These are phyloP conservation scores for Plantago major DNA, from an alignment of 257 asterid genomes.

Conservation along the genomic window DNA sequence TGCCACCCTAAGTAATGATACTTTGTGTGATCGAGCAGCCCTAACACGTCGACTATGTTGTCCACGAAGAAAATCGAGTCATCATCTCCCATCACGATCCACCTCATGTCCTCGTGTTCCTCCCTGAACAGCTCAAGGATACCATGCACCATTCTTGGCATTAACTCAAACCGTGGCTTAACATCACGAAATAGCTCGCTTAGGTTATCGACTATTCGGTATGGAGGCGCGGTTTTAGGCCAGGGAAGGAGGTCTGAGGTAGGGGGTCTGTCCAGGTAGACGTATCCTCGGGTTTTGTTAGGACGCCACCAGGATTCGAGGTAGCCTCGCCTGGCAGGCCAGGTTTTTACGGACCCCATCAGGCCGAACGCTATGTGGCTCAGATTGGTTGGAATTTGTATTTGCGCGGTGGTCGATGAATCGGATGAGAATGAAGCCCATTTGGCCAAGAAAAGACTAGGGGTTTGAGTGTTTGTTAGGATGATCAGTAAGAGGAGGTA, in stretches of 20 bases:
- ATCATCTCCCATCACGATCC: slow-evolving; percentile 71
- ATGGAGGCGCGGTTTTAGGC: slow-evolving; percentile 53
- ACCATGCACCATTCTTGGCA: slow-evolving; percentile 57
- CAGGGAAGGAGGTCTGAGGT: slow-evolving; percentile 49
- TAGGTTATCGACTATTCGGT: slow-evolving; percentile 37
- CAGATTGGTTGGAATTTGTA: slow-evolving; percentile 30
- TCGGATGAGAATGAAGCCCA: slow-evolving; percentile 10
- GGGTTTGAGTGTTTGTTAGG: slow-evolving; percentile 19
- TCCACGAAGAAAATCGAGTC: slow-evolving; percentile 51
- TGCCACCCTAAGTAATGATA: slow-evolving; percentile 55
- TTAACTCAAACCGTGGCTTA: slow-evolving; percentile 33
- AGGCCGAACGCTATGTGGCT: slow-evolving; percentile 58
- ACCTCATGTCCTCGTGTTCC: slow-evolving; percentile 35
- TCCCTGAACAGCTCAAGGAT: slow-evolving; percentile 43
- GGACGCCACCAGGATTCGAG: slow-evolving; percentile 70
- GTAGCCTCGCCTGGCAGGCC: slow-evolving; percentile 45
- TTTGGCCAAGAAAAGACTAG: slow-evolving; percentile 13
- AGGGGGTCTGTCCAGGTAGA: slow-evolving; percentile 45
- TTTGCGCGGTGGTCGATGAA: neutral
- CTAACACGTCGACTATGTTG: slow-evolving; percentile 46
- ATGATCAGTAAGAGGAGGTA: slow-evolving; percentile 21
- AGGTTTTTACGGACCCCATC: slow-evolving; percentile 45
- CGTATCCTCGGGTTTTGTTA: slow-evolving; percentile 43
- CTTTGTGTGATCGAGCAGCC: slow-evolving; percentile 39
- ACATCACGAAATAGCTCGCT: slow-evolving; percentile 17